Conservation (phyloP, 768 basidiomycete genomes). For the Cytidiella melzeri region DNA sequence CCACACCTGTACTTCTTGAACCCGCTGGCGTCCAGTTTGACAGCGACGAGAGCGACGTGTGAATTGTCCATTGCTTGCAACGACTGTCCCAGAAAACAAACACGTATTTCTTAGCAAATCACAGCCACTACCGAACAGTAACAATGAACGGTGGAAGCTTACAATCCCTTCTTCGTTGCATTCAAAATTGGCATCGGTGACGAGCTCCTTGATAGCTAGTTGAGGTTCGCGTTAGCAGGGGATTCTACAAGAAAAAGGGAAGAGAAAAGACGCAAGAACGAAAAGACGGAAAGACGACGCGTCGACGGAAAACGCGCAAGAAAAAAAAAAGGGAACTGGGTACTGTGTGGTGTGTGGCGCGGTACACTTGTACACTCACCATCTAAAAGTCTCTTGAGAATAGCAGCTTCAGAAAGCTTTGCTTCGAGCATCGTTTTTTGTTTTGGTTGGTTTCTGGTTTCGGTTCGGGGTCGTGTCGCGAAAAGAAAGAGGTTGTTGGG, state of each 20-base stretch:
- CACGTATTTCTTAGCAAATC: neutral
- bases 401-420: conserved; percentile 9
- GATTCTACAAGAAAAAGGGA: neutral
- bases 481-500: too few species aligned
- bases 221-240: neutral
- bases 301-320: conserved; percentile 1
- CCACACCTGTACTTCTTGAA: conserved; percentile 76
- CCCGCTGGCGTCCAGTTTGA: conserved; percentile 69
- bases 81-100: conserved; percentile 35
- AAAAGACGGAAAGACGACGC: too few species aligned
- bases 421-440: conserved; percentile 10
- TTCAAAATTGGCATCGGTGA: conserved; percentile 96
- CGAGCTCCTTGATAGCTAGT: conserved; percentile 93
- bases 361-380: conserved; percentile 59
- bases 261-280: neutral
- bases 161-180: conserved; percentile 94
- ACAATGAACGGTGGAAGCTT: conserved; percentile 26
- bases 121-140: too few species aligned
- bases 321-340: neutral
- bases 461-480: too few species aligned
- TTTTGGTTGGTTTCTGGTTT: neutral
- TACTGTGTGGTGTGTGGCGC: too few species aligned
- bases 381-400: conserved; percentile 54
- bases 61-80: conserved; percentile 99
- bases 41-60: conserved; percentile 93